These are phyloP conservation scores for Pyricularia grisea DNA, from an alignment of 2,329 filamentous ascomycete species.

Conservation along the genomic window DNA sequence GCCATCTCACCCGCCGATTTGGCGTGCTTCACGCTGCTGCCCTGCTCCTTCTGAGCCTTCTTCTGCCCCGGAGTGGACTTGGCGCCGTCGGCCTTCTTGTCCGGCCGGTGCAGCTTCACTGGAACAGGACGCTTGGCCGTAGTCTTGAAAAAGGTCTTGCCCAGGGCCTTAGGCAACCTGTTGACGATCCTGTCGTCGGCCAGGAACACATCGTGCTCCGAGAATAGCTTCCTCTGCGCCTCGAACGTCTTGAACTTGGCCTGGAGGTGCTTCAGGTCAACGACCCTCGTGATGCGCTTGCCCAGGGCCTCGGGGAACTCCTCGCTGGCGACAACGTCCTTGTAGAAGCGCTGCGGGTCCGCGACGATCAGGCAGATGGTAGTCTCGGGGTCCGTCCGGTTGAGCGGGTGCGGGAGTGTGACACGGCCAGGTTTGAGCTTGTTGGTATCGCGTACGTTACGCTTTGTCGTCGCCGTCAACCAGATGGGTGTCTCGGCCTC, in stretches of 20 bases:
- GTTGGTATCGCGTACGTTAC: conserved; percentile 61
- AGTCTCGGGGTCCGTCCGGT: conserved; percentile 47
- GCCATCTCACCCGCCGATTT: conserved; percentile 59
- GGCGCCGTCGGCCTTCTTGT: conserved; percentile 50
- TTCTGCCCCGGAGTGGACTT: conserved; percentile 38
- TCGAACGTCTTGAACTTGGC: conserved; percentile 87
- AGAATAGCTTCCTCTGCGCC: conserved; percentile 68
- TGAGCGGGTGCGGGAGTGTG: conserved; percentile 64
- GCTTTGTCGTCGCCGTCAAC: conserved; percentile 56
- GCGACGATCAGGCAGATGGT: conserved; percentile 76
- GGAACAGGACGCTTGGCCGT: conserved; percentile 81
- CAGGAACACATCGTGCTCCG: conserved; percentile 88
- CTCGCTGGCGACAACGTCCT: conserved; percentile 71
- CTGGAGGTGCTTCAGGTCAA: conserved; percentile 71
- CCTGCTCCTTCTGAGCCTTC: conserved; percentile 17
- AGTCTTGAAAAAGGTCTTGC: conserved; percentile 86
- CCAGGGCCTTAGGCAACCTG: conserved; percentile 65
- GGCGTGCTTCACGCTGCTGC: conserved; percentile 28
- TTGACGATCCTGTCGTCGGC: conserved; percentile 80
- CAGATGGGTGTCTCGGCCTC: conserved; percentile 45
- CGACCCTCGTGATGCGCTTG: conserved; percentile 62
- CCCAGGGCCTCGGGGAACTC: conserved; percentile 60
- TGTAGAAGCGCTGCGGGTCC: conserved; percentile 74
- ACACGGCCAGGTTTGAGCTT: conserved; percentile 81
- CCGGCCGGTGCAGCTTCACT: conserved; percentile 55